Percentiles rank a stretch among this genome's conserved stretches.
Conservation (phyloP, 2,329 filamentous ascomycete genomes). For the Lasiodiplodia citricola region DNA sequence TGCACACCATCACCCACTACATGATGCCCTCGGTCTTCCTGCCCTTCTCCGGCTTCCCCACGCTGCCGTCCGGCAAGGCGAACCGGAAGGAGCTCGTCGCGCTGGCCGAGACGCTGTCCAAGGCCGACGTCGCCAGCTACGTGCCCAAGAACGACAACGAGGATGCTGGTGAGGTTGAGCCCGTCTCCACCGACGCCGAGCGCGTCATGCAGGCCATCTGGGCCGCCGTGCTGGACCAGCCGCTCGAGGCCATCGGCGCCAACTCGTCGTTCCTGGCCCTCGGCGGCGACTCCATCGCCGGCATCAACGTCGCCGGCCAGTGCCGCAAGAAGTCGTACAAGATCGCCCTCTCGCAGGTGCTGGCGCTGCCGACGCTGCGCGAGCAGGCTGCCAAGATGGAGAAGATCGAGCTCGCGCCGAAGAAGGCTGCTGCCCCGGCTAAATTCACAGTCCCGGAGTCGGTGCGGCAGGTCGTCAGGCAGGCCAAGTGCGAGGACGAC, state of each 20-base stretch:
- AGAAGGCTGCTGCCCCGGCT: background rate
- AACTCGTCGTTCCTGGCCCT: background rate
- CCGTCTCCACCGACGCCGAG: background rate
- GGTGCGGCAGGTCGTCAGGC: background rate
- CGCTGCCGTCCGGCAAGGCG: background rate
- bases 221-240: background rate
- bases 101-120: background rate
- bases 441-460: background rate
- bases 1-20: constrained; percentile 2
- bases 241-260: background rate
- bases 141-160: rapidly evolving
- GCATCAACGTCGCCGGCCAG: constrained; percentile 3
- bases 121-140: background rate
- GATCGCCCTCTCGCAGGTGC: background rate
- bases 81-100: background rate
- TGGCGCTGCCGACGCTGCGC: background rate
- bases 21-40: constrained; percentile 6
- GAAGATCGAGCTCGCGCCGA: background rate
- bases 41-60: background rate
- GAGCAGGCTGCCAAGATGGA: background rate
- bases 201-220: background rate
- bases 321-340: background rate
- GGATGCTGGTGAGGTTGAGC: background rate
- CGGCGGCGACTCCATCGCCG: constrained; percentile 24
- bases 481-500: background rate